Evolutionary conservation across 352 stramenopile genomes (phyloP), one percentile per base, ranked within the genome.

Genomic region (Pythium brachiatum): DNA sequence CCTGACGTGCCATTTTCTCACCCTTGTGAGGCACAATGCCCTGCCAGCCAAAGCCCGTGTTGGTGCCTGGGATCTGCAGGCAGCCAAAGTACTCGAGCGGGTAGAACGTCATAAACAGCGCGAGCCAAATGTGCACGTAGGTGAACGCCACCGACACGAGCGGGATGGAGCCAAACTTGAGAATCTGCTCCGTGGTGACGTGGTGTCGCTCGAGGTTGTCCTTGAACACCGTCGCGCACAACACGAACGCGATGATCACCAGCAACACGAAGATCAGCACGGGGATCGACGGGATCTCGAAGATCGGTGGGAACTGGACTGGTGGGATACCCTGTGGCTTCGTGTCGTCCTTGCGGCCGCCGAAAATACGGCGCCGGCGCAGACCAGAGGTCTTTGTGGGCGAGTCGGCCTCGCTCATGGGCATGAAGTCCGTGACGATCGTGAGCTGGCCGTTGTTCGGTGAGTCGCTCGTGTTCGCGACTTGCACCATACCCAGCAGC

Each of bases 81-180:
- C 88, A 94, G 20, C 96, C 97, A 27, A 83, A 72, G 69, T 98
- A 99, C 47, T 97, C 73, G 34, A 99, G 78, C 7, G 97, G 97
- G 72, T 98, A 97, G 74, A 99, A 99, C 32, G 98, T 99, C 90
- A 98, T 98, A 79, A 95, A 99, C 2, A 99, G 75, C 34, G 97
- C 97, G 58, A 98, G 71, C 79, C 96, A 97, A 76, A 98, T 98
- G 71, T 97, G 97, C 39, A 97, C 71, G 63, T 98, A 98, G 39
- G 94, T 97, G 61, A 98, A 97, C 15, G 83, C 73, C 29, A 96
- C 87, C 32, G 85, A 93, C 18, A 97, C 91, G 48, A 90, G 64
- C 5, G 86, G 87, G 57, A 96, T 96, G 6, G 83, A 92, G 27
- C 81, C 85, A 63, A 89, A 93, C 63, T 88, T 89, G 53, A 94